phyloP scores from a whole-genome alignment of 108 stramenopile genomes.

The Nannochloropsis gaditana region DNA sequence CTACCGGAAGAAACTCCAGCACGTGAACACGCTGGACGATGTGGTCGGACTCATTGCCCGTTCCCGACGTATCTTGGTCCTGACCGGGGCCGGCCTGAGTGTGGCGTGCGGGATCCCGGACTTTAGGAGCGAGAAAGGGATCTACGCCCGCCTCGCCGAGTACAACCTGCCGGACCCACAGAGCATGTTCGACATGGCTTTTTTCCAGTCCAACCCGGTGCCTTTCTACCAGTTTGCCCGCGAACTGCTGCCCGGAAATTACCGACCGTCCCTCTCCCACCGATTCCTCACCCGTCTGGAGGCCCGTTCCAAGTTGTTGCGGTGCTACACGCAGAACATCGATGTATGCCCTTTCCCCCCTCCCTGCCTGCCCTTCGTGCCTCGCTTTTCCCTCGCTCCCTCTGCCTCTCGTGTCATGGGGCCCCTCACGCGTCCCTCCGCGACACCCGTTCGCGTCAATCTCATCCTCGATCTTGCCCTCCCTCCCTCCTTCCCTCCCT shows the following conservation, averaged over 20 bases:
- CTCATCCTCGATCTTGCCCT: background rate
- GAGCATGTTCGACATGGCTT: slow-evolving; percentile 51
- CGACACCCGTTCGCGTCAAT: too few species aligned
- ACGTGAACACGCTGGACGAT: slow-evolving; percentile 35
- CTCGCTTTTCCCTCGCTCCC: background rate
- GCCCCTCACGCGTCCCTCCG: too few species aligned
- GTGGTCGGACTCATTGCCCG: slow-evolving; percentile 32
- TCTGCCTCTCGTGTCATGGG: too few species aligned
- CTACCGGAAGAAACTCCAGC: slow-evolving; percentile 23
- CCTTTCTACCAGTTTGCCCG: slow-evolving; percentile 54
- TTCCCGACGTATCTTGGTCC: slow-evolving; percentile 55
- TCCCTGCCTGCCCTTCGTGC: background rate
- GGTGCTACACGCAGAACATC: slow-evolving; percentile 50
- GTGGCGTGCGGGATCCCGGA: slow-evolving; percentile 82
- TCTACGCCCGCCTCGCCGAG: slow-evolving; percentile 75
- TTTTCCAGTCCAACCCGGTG: slow-evolving; percentile 44
- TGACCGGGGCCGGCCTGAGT: slow-evolving; percentile 95
- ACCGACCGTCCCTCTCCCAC: slow-evolving; percentile 35
- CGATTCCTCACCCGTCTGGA: slow-evolving; percentile 43
- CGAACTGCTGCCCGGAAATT: slow-evolving; percentile 41
- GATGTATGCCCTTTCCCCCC: slow-evolving; percentile 28
- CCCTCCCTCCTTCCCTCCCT: background rate
- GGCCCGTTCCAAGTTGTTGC: slow-evolving; percentile 41
- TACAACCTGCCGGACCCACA: slow-evolving; percentile 46
- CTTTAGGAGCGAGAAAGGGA: slow-evolving; percentile 86